Percentiles rank a stretch among this genome's conserved stretches.
phyloP scores from a whole-genome alignment of 2,329 filamentous ascomycete genomes.

The Pleomassaria siparia region DNA sequence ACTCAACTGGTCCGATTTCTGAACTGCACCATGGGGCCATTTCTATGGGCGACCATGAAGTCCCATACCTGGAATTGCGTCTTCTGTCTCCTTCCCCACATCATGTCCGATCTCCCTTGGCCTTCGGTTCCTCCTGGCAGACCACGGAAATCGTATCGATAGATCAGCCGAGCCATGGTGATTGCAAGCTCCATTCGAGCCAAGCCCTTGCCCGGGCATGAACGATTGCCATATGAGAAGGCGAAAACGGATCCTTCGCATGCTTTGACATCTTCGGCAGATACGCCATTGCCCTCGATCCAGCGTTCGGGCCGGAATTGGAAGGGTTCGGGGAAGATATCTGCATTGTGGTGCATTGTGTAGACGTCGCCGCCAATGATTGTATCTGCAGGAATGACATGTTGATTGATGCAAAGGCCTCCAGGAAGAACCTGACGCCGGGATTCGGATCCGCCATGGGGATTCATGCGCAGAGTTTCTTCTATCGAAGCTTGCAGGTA shows the following conservation, averaged over 20 bases:
- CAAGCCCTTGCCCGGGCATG: slow-evolving; percentile 6
- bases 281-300: slow-evolving; percentile 15
- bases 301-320: slow-evolving; percentile 23
- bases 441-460: slow-evolving; percentile 5
- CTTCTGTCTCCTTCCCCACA: slow-evolving; percentile 11
- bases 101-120: slow-evolving; percentile 5
- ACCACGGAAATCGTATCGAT: slow-evolving; percentile 6
- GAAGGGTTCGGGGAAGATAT: slow-evolving; percentile 7
- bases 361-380: slow-evolving; percentile 16
- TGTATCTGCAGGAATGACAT: slow-evolving; percentile 10
- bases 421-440: slow-evolving; percentile 14
- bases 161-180: slow-evolving; percentile 7
- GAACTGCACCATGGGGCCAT: slow-evolving; percentile 10
- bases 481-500: slow-evolving; percentile 21
- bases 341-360: slow-evolving; percentile 9
- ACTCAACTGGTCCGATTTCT: slow-evolving; percentile 1
- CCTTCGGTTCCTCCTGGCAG: slow-evolving; percentile 6
- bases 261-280: slow-evolving; percentile 7
- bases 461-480: slow-evolving; percentile 19
- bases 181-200: slow-evolving; percentile 9
- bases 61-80: slow-evolving; percentile 10
- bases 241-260: slow-evolving; percentile 5
- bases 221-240: slow-evolving; percentile 8
- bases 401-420: slow-evolving; percentile 14
- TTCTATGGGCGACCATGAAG: slow-evolving; percentile 10